Percentiles rank a stretch among this genome's conserved stretches.
Conservation (phyloP, 2,329 filamentous ascomycete species). For the Colletotrichum tamarilloi region DNA sequence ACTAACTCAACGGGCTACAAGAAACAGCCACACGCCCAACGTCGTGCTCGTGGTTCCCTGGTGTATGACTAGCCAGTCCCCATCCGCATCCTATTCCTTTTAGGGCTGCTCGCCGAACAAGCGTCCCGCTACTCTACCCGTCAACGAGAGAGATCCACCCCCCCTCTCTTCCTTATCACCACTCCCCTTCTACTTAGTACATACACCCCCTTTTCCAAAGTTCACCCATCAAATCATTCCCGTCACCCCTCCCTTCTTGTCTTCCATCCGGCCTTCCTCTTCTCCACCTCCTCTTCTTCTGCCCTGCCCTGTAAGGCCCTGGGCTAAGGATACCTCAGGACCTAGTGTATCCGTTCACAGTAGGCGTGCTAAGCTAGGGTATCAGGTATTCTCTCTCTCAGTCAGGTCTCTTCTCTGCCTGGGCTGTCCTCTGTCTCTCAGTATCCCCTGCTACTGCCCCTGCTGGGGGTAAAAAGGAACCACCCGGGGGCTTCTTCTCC, state of each 20-base stretch:
- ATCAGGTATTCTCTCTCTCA: background rate
- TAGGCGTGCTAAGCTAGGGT: no score
- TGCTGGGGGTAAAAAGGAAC: background rate
- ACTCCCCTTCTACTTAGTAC: background rate
- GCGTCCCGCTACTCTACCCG: slow-evolving; percentile 5
- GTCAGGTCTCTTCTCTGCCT: background rate
- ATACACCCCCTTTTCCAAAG: background rate
- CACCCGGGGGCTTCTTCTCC: background rate
- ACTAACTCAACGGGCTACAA: slow-evolving; percentile 10
- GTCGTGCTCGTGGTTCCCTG: slow-evolving; percentile 3
- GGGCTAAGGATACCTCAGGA: background rate
- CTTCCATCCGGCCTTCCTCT: background rate
- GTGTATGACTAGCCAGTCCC: slow-evolving; percentile 25
- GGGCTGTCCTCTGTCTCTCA: background rate
- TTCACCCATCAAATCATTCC: background rate
- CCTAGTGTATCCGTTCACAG: no score
- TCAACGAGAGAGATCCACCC: background rate
- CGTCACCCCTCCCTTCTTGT: background rate
- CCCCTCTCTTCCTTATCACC: background rate
- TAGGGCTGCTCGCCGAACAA: slow-evolving; percentile 27
- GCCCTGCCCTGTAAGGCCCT: background rate
- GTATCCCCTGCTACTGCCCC: background rate
- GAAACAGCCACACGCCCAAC: slow-evolving; percentile 27
- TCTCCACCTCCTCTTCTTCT: background rate
- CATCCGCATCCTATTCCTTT: slow-evolving; percentile 29